Conservation (phyloP, 2,329 filamentous ascomycete species). For the Cordyceps javanica region DNA sequence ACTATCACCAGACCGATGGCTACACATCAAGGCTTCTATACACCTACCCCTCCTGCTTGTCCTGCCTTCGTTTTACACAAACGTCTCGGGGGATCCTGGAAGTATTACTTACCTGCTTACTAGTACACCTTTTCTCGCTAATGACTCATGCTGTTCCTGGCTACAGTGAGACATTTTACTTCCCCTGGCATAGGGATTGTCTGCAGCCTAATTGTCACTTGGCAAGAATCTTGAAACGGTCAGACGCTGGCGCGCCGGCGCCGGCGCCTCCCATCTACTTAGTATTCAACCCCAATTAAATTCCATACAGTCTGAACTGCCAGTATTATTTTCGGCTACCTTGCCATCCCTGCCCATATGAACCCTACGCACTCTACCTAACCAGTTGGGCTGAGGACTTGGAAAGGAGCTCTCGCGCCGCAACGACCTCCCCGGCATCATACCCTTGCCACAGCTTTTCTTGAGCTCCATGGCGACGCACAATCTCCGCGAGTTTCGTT, state of each 20-base stretch:
- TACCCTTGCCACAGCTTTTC: constrained; percentile 69
- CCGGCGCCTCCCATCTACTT: no score
- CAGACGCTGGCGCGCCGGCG: background rate
- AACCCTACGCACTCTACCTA: constrained; percentile 29
- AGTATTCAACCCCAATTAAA: background rate
- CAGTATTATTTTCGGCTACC: background rate
- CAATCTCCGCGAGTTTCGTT: constrained; percentile 68
- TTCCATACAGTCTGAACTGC: background rate
- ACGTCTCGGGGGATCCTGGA: background rate
- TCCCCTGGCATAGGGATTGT: background rate
- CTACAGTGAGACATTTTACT: background rate
- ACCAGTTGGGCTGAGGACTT: constrained; percentile 40
- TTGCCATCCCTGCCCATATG: background rate
- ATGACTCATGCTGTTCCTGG: constrained; percentile 2
- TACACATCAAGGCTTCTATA: background rate
- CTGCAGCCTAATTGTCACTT: background rate
- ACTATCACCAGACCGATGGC: background rate
- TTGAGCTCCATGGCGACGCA: constrained; percentile 53
- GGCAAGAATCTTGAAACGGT: background rate
- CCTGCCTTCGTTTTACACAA: background rate
- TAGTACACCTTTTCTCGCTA: background rate
- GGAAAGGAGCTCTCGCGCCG: constrained; percentile 61
- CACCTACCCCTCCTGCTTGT: background rate
- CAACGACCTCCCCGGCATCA: constrained; percentile 63
- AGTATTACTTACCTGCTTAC: background rate